Evolutionary conservation across 805 yeast species (phyloP), one percentile per base, ranked within the genome.

Genomic region (Priceomyces castillae): DNA sequence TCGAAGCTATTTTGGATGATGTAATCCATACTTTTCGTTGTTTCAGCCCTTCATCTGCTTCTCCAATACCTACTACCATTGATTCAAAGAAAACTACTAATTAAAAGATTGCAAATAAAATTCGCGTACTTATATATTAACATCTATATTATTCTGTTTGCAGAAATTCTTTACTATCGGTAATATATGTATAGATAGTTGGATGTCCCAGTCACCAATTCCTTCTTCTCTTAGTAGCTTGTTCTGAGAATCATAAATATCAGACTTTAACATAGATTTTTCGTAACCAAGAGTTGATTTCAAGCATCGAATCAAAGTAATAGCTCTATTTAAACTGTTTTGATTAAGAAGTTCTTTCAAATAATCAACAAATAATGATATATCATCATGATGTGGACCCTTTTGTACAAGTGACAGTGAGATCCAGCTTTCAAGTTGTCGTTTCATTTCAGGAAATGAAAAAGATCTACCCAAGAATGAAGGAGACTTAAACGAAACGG

Each of bases 351-450:
- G 46, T n/a, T 42, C 41, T 16, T 46, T 26, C 14, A 65, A 38
- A 36, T 59, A 60, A 2, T 42, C 50, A 2, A 42, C 40, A 40
- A 66, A 62, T 2, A 52, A 47, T 2, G 40, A 23, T 0, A 64
- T 50, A 46, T 67, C 73, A 23, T 64, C 69, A 2, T 33, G 36
- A 48, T 67, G 73, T 0, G 73, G 73, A 0, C 73, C 73, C 25
- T 51, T 52, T 41, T 65, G 71, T 2, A 42, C 37, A 16, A 66
- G 43, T 0, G 69, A 58, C 38, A 43, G 44, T 2, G 39, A 16
- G 1, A 66, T 47, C 73, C 71, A 67, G 4, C 58, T 58, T 6
- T 47, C 40, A 1, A 67, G 28, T 35, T 51, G 48, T 2, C 18
- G 15, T 17, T 44, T 54, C 42, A 62, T 44, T 12, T 55, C 57